Evolutionary conservation across 768 basidiomycete species (phyloP).

Genomic region (Psilocybe cyanescens): DNA sequence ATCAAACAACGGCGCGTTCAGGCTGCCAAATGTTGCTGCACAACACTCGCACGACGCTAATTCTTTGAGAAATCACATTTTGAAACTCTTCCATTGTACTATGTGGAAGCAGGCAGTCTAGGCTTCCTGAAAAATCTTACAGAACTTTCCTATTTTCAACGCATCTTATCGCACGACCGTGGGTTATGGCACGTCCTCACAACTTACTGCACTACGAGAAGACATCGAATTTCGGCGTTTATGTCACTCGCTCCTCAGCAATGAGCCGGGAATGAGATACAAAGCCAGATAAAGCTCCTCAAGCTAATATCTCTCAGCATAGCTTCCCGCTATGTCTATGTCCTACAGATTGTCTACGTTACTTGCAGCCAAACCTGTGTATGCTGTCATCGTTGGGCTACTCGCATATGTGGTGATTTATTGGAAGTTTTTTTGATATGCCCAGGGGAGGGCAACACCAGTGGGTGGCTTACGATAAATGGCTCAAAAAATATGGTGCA

Average conservation of each 20-base stretch:
- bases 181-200: not conserved
- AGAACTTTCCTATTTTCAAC: not conserved
- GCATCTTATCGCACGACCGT: not conserved
- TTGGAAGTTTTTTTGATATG: conserved; percentile 33
- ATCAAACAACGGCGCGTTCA: no score
- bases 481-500: conserved; percentile 34
- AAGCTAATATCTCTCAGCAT: no score
- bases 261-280: no score
- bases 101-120: no score
- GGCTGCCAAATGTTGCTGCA: no score
- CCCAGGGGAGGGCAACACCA: conserved; percentile 22
- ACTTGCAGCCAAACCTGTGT: not conserved
- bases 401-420: not conserved
- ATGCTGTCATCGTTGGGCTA: not conserved
- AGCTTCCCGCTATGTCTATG: not conserved
- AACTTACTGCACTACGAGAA: not conserved
- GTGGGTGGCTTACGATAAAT: conserved; percentile 34
- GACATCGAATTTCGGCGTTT: no score
- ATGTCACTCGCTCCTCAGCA: no score
- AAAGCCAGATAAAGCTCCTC: no score
- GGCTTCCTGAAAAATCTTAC: no score
- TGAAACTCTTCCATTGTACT: no score
- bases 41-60: no score
- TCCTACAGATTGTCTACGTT: not conserved
- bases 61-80: no score